phyloP scores from a whole-genome alignment of 2,329 filamentous ascomycete species.

The Apiospora arundinis region DNA sequence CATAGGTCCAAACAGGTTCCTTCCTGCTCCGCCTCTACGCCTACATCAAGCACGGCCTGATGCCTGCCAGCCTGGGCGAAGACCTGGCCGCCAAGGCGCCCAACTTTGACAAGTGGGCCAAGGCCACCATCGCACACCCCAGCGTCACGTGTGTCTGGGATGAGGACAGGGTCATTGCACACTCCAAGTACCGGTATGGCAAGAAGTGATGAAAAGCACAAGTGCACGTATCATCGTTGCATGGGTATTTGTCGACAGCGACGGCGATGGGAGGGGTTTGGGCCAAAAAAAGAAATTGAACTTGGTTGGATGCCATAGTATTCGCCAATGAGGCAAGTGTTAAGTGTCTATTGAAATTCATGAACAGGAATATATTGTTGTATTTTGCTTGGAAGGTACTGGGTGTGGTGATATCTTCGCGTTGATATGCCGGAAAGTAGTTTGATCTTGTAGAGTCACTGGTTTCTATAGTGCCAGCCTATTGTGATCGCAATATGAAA shows the following conservation, averaged over 20 bases:
- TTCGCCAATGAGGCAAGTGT: too few species aligned
- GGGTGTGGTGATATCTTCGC: too few species aligned
- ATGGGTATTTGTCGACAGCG: not conserved
- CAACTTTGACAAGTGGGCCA: slow-evolving; percentile 27
- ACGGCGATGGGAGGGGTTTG: not conserved
- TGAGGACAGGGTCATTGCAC: slow-evolving; percentile 23
- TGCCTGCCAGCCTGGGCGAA: slow-evolving; percentile 21
- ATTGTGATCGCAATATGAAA: too few species aligned
- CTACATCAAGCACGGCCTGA: slow-evolving; percentile 22
- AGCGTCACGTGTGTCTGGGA: slow-evolving; percentile 24
- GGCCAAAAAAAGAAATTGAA: too few species aligned
- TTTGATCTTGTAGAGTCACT: too few species aligned
- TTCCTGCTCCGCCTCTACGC: slow-evolving; percentile 25
- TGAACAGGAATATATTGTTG: too few species aligned
- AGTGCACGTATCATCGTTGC: too few species aligned
- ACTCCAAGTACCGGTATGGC: not conserved
- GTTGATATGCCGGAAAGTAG: too few species aligned
- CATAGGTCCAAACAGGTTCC: slow-evolving; percentile 23
- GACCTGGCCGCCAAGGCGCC: slow-evolving; percentile 22
- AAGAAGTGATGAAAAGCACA: not conserved
- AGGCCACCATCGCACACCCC: slow-evolving; percentile 20
- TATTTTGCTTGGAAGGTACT: too few species aligned
- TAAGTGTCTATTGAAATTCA: too few species aligned
- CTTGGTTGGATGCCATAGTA: too few species aligned
- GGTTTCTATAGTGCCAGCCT: too few species aligned